Conservation (phyloP, 2,329 filamentous ascomycete species). For the Cadophora luteo-olivacea region DNA sequence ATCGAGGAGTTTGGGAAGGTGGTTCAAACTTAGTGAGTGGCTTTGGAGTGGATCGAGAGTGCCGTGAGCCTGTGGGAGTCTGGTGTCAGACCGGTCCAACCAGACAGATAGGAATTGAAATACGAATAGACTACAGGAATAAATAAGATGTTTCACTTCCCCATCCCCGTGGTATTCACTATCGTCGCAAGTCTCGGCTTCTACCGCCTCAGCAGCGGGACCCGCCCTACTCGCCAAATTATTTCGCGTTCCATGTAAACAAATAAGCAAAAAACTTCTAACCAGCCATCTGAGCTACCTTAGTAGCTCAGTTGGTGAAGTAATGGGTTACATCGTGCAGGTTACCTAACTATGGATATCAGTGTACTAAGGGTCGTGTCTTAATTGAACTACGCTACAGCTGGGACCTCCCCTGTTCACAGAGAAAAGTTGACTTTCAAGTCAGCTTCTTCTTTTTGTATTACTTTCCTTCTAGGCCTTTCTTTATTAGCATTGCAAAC, state of each 20-base stretch:
- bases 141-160: not conserved
- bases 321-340: not conserved
- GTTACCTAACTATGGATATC: not conserved
- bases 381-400: not conserved
- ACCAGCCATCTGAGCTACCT: not conserved
- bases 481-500: too few species aligned
- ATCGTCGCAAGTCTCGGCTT: not conserved
- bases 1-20: conserved; percentile 23
- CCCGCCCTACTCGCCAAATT: not conserved
- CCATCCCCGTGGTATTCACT: not conserved
- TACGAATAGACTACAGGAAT: not conserved
- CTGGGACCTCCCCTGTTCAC: not conserved
- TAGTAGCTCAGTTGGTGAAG: not conserved
- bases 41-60: not conserved
- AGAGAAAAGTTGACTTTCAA: not conserved
- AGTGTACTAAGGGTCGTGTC: not conserved
- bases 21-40: not conserved
- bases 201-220: too few species aligned
- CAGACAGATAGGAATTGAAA: not conserved
- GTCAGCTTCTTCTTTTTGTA: not conserved
- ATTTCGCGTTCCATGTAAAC: not conserved
- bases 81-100: not conserved
- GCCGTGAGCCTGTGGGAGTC: not conserved
- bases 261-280: not conserved
- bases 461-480: too few species aligned